Base-by-base conservation (phyloP, 75 land plant species). In the Cupressus sempervirens region DNA sequence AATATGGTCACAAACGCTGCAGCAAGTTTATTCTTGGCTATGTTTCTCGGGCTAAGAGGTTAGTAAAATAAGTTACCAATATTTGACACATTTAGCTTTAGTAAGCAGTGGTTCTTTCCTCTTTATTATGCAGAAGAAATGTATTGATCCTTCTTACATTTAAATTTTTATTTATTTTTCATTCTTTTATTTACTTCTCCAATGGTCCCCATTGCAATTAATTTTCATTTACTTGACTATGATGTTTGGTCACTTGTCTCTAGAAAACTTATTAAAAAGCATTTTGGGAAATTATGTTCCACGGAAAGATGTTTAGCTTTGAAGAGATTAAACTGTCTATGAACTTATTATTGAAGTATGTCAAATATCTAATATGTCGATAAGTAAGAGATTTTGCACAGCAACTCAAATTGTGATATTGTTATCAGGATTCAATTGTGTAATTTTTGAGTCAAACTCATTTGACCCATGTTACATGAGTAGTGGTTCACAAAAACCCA, bases 21-120 rank as follows among this genome's bases (percentile, higher is more conserved):
- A 90, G 93, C 93, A 93, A 87, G 83, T 95, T 97, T 89, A 88
- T 97, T n/a, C 89, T 97, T 70, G 94, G 91, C 11, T 97, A 97
- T 87, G 95, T 97, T 54, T 97, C 99, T 43, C 93, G 99, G 81
- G 89, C 94, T 58, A 94, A 93, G 86, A 91, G 87, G 98, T 93
- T 87, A 83, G 89, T 83, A 32, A 53, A 82, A 12, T 52, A 30
- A 50, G n/a, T n/a, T 48, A 45, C 32, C 35, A 32, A 41, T 40
- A 40, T 79, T 40, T 79, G 12, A 79, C 35, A 23, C 43, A 29
- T 43, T 50, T 76, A 76, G 79, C 16, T 26, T 76, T 76, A 4
- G 23, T 79, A 32, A 41, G 45, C 29, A 43, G 74, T 32, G 11
- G 11, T 10, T 3, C 35, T 72, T 62, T 62, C 29, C 29, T 8